Evolutionary conservation across 352 stramenopile species (phyloP).

Genomic region (Blastocystis hominis): DNA sequence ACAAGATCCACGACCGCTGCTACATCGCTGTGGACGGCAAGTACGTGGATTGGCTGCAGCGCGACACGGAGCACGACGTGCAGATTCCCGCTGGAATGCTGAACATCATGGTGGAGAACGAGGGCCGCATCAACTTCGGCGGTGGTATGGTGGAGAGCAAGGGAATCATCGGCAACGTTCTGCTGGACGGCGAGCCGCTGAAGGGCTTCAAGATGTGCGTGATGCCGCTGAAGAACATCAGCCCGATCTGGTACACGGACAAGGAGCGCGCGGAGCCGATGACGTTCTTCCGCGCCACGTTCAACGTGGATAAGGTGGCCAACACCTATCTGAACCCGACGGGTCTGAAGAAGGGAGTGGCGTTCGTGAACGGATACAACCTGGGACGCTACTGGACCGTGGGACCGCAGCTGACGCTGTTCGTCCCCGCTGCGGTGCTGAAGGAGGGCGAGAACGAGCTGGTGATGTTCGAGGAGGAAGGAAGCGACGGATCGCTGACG

Average conservation of each 20-base stretch:
- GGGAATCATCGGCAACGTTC: conserved; percentile 31
- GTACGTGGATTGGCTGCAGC: conserved; percentile 16
- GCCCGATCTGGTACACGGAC: neutral
- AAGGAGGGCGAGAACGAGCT: conserved; percentile 57
- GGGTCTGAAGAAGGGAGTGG: conserved; percentile 56
- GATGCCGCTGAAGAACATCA: conserved; percentile 48
- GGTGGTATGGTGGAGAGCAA: conserved; percentile 53
- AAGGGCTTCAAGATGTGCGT: conserved; percentile 45
- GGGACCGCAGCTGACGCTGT: conserved; percentile 52
- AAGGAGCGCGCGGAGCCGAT: neutral
- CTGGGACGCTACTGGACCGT: conserved; percentile 56
- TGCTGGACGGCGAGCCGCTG: neutral
- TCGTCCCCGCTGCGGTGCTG: conserved; percentile 35
- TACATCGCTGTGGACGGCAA: conserved; percentile 59
- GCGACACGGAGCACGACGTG: conserved; percentile 25
- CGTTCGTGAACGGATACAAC: conserved; percentile 56
- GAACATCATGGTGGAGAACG: conserved; percentile 62
- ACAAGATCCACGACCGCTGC: conserved; percentile 58
- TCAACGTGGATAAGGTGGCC: conserved; percentile 23
- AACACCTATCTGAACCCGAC: conserved; percentile 54
- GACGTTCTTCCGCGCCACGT: conserved; percentile 20
- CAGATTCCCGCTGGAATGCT: conserved; percentile 17
- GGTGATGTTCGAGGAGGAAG: conserved; percentile 42
- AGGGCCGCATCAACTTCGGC: conserved; percentile 62
- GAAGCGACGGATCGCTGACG: neutral